phyloP scores from a whole-genome alignment of 2,329 filamentous ascomycete species.

The Stemphylium lycopersici region DNA sequence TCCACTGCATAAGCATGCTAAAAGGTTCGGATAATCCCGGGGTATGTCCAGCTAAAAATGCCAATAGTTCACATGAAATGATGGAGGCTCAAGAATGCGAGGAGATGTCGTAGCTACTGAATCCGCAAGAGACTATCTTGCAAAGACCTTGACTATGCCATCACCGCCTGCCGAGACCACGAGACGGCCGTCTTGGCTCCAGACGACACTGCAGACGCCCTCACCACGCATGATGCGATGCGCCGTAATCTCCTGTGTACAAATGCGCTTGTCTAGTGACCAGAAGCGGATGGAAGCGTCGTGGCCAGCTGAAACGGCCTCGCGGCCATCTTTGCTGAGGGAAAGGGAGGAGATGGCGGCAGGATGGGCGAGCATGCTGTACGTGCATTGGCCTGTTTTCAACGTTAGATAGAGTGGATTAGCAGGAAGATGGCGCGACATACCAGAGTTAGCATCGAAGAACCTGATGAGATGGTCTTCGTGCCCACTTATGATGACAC shows the following conservation, averaged over 20 bases:
- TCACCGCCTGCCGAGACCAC: constrained; percentile 95
- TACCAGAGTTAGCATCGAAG: constrained; percentile 99
- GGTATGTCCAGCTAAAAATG: constrained; percentile 31
- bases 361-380: constrained; percentile 97
- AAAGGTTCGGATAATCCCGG: constrained; percentile 7
- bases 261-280: constrained; percentile 93
- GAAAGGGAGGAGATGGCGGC: constrained; percentile 90
- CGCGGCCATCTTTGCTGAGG: constrained; percentile 88
- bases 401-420: constrained; percentile 8
- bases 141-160: constrained; percentile 91
- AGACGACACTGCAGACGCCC: constrained; percentile 90
- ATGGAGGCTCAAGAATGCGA: constrained; percentile 10
- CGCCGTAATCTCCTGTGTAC: constrained; percentile 92
- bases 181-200: constrained; percentile 94
- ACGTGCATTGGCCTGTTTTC: constrained; percentile 89
- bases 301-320: constrained; percentile 94
- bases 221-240: constrained; percentile 96
- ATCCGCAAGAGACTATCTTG: constrained; percentile 34
- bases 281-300: constrained; percentile 96
- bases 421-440: constrained; percentile 49
- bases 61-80: constrained; percentile 20
- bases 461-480: constrained; percentile 96
- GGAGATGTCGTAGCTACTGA: constrained; percentile 11
- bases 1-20: constrained; percentile 3
- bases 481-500: constrained; percentile 93